Base-by-base conservation (phyloP, 78 protist species). In the Bodo saltans region DNA sequence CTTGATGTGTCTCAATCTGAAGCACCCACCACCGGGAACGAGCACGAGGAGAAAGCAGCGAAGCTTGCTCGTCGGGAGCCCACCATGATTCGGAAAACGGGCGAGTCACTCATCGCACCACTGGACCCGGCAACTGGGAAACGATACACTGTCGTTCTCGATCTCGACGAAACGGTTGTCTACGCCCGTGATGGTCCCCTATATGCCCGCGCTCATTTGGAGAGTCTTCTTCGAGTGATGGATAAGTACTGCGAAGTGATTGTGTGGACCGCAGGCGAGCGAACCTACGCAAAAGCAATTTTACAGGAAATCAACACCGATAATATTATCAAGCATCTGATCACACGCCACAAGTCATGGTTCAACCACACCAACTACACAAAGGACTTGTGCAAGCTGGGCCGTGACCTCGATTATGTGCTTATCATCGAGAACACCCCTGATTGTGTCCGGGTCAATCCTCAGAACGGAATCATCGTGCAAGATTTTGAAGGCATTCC, bases 371-470 rank as follows among this genome's bases (percentile, higher is more conserved):
- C 12, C 41, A 67, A 76, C 81, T 76, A 76, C 69, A 76, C 81
- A 3, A 76, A 76, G 52, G 81, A 76, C 81, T 67, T 76, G 39
- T 3, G 53, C 23, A 12, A 76, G n/a, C 69, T 76, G 37, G 81
- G 81, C 12, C 81, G 81, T 26, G 67, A 47, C 81, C 4, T 76
- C 3, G 52, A 23, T 26, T 17, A 39, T 3, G 67, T 39, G 17
- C 81, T 76, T 1, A 76, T 76, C 41, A 12, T 76, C 34, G 81
- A 76, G 52, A 76, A 76, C 69, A 76, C 81, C 41, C 81, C 81
- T 38, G 81, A 76, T 35, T 76, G 81, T 40, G 81, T 76, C 69
- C 81, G 81, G 32, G 4, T 37, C 38, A 76, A 76, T 27, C 81
- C 81, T 26, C 3, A 76, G 53, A 76, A 76, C 81, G 81, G 42